Percentiles rank a stretch among this genome's conserved stretches.
These are phyloP conservation scores for Davidsoniella neocaledoniae DNA, from an alignment of 2,329 filamentous ascomycete genomes.

Conservation along the genomic window DNA sequence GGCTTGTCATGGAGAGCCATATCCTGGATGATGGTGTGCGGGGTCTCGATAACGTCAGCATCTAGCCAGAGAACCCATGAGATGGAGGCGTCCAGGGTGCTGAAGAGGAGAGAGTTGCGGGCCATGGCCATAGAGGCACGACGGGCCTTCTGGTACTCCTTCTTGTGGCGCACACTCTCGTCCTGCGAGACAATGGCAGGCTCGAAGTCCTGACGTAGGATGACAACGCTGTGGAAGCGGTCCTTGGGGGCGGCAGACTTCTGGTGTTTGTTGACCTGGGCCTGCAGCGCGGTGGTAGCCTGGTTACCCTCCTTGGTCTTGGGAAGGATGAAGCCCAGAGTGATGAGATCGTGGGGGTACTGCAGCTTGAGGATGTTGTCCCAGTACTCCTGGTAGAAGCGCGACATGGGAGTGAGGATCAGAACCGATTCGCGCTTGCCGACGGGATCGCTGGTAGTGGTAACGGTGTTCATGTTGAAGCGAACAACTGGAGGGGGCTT, in stretches of 20 bases:
- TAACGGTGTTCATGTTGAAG: conserved; percentile 92
- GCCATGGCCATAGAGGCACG: conserved; percentile 85
- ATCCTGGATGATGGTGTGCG: conserved; percentile 73
- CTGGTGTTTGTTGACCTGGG: conserved; percentile 72
- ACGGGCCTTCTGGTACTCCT: conserved; percentile 73
- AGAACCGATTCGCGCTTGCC: conserved; percentile 72
- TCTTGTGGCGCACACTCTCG: conserved; percentile 80
- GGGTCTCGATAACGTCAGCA: conserved; percentile 79
- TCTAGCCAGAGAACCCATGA: conserved; percentile 98
- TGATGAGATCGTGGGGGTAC: conserved; percentile 91
- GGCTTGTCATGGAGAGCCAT: conserved; percentile 73
- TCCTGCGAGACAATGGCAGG: conserved; percentile 63
- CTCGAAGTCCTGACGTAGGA: conserved; percentile 89
- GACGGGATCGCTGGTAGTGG: conserved; percentile 58
- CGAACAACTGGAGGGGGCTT: conserved; percentile 72
- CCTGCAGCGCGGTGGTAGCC: conserved; percentile 68
- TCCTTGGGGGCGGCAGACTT: conserved; percentile 55
- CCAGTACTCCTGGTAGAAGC: conserved; percentile 93
- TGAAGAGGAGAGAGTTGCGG: conserved; percentile 87
- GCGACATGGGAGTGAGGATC: conserved; percentile 79
- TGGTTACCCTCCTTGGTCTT: conserved; percentile 84
- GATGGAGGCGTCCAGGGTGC: conserved; percentile 74
- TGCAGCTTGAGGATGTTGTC: conserved; percentile 68
- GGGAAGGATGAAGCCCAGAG: conserved; percentile 87
- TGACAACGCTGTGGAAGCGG: conserved; percentile 84